Conservation (phyloP, 2,329 filamentous ascomycete genomes). For the Phyllosticta capitalensis region DNA sequence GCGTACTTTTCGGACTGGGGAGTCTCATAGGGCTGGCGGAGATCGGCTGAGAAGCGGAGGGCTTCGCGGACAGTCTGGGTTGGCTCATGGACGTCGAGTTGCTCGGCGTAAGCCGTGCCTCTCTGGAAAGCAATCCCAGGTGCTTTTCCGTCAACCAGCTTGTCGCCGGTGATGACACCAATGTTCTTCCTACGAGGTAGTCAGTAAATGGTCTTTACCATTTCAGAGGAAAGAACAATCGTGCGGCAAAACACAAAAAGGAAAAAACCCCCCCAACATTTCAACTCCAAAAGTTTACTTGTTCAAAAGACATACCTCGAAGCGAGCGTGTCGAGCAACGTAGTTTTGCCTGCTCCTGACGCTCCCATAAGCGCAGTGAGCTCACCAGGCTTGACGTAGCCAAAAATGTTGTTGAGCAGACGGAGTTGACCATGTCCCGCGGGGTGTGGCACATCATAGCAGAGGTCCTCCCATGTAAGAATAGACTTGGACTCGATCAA, state of each 20-base stretch:
- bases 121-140: constrained; percentile 54
- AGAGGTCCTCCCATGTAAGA: constrained; percentile 67
- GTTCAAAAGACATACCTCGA: too few relatives aligned
- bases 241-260: too few relatives aligned
- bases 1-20: constrained; percentile 52
- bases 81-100: constrained; percentile 55
- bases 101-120: constrained; percentile 56
- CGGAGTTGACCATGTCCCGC: constrained; percentile 56
- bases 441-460: constrained; percentile 74
- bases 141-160: constrained; percentile 50
- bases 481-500: constrained; percentile 46
- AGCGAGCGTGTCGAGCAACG: constrained; percentile 69
- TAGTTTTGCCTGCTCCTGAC: constrained; percentile 74
- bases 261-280: too few relatives aligned
- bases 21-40: constrained; percentile 51
- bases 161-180: constrained; percentile 53
- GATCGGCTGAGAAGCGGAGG: constrained; percentile 54
- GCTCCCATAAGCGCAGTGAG: constrained; percentile 77
- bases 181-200: constrained; percentile 45
- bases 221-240: too few relatives aligned
- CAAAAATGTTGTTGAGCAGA: constrained; percentile 61
- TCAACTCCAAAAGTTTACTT: too few relatives aligned
- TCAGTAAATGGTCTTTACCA: too few relatives aligned
- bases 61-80: constrained; percentile 57
- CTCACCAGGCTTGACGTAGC: constrained; percentile 69